phyloP scores from a whole-genome alignment of 257 asterid genomes.

The Nicotiana tomentosiformis region DNA sequence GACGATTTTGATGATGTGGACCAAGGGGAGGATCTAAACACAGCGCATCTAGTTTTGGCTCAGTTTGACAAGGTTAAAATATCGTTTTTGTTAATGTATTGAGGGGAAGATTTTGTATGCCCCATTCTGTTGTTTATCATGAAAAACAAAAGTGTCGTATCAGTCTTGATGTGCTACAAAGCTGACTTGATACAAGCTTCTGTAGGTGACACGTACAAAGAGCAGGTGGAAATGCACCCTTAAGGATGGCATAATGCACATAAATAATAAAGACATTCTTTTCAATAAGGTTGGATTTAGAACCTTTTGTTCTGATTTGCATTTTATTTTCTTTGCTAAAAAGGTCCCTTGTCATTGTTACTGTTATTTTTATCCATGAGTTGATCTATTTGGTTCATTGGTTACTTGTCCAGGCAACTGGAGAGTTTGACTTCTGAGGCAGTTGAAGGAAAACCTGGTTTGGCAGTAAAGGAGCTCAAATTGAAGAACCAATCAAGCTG shows the following conservation, averaged over 20 bases:
- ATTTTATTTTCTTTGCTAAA: neutral
- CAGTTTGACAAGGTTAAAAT: conserved; percentile 81
- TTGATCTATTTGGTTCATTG: neutral
- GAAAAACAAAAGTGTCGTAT: neutral
- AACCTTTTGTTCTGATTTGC: neutral
- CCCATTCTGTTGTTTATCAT: neutral
- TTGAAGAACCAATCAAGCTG: neutral
- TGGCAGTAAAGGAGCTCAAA: neutral
- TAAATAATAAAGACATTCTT: conserved; percentile 82
- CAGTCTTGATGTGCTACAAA: neutral
- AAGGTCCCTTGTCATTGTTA: neutral
- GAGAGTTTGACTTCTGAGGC: conserved; percentile 81
- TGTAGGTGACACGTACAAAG: conserved; percentile 90
- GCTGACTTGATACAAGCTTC: conserved; percentile 6
- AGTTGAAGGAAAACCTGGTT: conserved; percentile 9
- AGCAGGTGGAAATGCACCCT: conserved; percentile 97
- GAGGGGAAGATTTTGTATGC: neutral
- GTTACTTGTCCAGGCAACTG: conserved; percentile 54
- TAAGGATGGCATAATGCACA: conserved; percentile 97
- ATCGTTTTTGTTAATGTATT: neutral
- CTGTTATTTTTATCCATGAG: neutral
- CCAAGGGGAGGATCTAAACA: conserved; percentile 80
- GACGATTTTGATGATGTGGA: conserved; percentile 84
- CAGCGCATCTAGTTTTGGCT: conserved; percentile 83
- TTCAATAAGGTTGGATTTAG: conserved; percentile 41